phyloP scores from a whole-genome alignment of 2,329 filamentous ascomycete species.

The Colletotrichum viniferum region DNA sequence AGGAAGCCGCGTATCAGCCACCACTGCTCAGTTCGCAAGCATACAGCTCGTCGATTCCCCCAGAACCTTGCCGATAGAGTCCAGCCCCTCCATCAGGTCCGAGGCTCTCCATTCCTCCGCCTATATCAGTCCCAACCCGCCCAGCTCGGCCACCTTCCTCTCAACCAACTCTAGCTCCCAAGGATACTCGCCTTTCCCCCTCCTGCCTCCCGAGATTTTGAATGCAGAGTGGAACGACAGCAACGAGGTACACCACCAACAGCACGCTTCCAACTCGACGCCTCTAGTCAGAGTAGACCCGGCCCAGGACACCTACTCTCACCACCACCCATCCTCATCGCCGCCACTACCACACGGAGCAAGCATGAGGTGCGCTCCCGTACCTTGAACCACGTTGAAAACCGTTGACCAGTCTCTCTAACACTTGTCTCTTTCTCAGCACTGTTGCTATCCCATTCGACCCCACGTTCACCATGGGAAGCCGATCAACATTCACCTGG shows the following conservation, averaged over 20 bases:
- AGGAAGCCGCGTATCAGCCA: constrained; percentile 33
- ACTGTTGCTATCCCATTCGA: constrained; percentile 58
- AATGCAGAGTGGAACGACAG: constrained; percentile 35
- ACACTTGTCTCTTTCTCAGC: constrained; percentile 29
- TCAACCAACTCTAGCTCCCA: constrained; percentile 25
- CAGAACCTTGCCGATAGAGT: constrained; percentile 25
- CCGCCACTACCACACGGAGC: constrained; percentile 25
- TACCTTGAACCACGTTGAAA: constrained; percentile 20
- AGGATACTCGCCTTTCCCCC: constrained; percentile 31
- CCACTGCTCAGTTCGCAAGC: constrained; percentile 28
- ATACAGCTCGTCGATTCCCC: constrained; percentile 29
- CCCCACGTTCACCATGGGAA: constrained; percentile 55
- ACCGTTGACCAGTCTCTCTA: constrained; percentile 12
- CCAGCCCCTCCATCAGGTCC: constrained; percentile 26
- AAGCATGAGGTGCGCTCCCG: constrained; percentile 40
- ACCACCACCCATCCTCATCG: constrained; percentile 15
- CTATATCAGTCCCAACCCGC: constrained; percentile 30
- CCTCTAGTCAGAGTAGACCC: constrained; percentile 37
- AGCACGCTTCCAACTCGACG: constrained; percentile 22
- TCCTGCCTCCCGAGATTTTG: constrained; percentile 29
- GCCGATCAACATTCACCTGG: constrained; percentile 56
- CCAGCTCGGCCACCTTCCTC: constrained; percentile 27
- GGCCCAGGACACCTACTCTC: constrained; percentile 30
- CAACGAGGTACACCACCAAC: constrained; percentile 21
- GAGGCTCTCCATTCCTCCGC: constrained; percentile 27